These are phyloP conservation scores for Fusarium sp. DNA, from an alignment of 2,329 filamentous ascomycete species.

Conservation along the genomic window DNA sequence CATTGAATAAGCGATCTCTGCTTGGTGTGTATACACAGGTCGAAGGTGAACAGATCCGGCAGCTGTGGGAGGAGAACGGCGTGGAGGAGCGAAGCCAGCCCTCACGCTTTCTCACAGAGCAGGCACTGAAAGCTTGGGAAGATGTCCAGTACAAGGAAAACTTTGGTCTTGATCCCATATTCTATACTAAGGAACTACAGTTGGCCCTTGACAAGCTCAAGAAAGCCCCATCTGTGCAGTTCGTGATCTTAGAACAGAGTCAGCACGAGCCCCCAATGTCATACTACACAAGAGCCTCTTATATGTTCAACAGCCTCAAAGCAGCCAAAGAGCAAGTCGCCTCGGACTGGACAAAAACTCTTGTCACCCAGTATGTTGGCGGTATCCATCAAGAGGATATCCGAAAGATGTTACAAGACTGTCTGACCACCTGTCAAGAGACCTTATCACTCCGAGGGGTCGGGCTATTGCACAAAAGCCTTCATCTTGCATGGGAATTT, in stretches of 20 bases:
- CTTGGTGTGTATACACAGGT: conserved; percentile 66
- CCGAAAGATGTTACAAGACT: conserved; percentile 56
- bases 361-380: conserved; percentile 62
- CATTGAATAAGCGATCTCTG: conserved; percentile 61
- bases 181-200: conserved; percentile 68
- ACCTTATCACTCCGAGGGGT: conserved; percentile 57
- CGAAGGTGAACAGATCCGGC: conserved; percentile 68
- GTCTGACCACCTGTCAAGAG: conserved; percentile 27
- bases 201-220: conserved; percentile 63
- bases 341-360: conserved; percentile 17
- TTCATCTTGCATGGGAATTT: conserved; percentile 69
- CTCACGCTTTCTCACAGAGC: conserved; percentile 50
- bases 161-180: conserved; percentile 62
- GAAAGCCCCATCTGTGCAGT: conserved; percentile 65
- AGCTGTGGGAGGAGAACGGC: conserved; percentile 53
- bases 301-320: conserved; percentile 42
- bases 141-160: conserved; percentile 56
- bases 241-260: conserved; percentile 67
- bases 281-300: conserved; percentile 62
- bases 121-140: conserved; percentile 61
- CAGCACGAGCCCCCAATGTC: conserved; percentile 64
- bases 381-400: conserved; percentile 65
- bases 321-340: conserved; percentile 16
- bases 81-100: conserved; percentile 36
- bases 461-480: conserved; percentile 64